phyloP scores from a whole-genome alignment of 768 basidiomycete species.

The Neoboletus magnificus region DNA sequence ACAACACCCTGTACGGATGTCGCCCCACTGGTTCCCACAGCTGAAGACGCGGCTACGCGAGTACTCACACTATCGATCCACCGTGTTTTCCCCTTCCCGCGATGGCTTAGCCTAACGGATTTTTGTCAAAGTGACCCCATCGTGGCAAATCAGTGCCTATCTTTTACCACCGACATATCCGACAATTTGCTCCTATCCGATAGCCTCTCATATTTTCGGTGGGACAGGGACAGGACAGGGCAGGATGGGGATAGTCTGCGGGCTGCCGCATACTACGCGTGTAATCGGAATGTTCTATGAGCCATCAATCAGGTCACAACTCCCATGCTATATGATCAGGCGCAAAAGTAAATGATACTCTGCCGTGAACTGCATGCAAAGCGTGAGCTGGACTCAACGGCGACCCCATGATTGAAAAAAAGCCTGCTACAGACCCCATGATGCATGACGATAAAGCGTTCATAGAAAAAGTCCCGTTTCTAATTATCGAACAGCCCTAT shows the following conservation, averaged over 20 bases:
- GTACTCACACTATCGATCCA: slow-evolving; percentile 14
- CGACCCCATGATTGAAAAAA: slow-evolving; percentile 7
- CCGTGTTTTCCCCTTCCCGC: slow-evolving; percentile 12
- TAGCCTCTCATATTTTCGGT: background rate
- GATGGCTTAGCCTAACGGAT: slow-evolving; percentile 13
- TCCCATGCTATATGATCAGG: slow-evolving; percentile 24
- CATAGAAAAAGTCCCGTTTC: slow-evolving; percentile 7
- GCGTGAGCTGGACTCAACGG: slow-evolving; percentile 7
- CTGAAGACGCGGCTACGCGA: background rate
- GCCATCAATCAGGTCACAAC: slow-evolving; percentile 17
- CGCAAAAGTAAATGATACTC: slow-evolving; percentile 9
- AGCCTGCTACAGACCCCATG: slow-evolving; percentile 13
- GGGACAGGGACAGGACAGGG: background rate
- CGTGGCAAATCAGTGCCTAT: slow-evolving; percentile 21
- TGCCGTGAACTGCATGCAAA: slow-evolving; percentile 22
- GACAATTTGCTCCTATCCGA: slow-evolving; percentile 22
- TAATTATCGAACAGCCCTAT: slow-evolving; percentile 23
- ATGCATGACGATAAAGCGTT: slow-evolving; percentile 16
- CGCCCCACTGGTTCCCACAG: slow-evolving; percentile 16
- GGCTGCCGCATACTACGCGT: slow-evolving; percentile 11
- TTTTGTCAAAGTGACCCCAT: slow-evolving; percentile 7
- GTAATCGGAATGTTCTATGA: slow-evolving; percentile 18
- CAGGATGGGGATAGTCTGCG: slow-evolving; percentile 6
- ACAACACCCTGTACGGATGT: background rate
- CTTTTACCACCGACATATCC: slow-evolving; percentile 15